Base-by-base conservation (phyloP, 176 grass and related monocot genomes). In the Tuctoria greenei region DNA sequence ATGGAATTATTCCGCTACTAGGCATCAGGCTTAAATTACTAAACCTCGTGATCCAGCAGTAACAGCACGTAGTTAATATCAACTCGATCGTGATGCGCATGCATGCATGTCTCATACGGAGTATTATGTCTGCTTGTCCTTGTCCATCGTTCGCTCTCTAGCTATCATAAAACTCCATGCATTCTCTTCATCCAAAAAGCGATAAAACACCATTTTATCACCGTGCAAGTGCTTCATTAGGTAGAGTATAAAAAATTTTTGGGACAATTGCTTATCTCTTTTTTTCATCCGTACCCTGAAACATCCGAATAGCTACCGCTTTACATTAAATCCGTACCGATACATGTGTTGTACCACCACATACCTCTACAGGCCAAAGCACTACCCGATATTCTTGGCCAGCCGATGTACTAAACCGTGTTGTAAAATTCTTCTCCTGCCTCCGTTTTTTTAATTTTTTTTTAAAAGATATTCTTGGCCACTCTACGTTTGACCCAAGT, bases 391-490 rank as follows among this genome's bases (percentile, higher is more conserved):
- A 62, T 80, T 80, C 83, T 20, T 41, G 12, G 21, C 59, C 11
- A 31, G n/a, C n/a, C n/a, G n/a, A n/a, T n/a, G n/a, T n/a, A n/a
- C n/a, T n/a, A n/a, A n/a, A n/a, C n/a, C n/a, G n/a, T n/a, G n/a
- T n/a, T n/a, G n/a, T n/a, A n/a, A n/a, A n/a, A n/a, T n/a, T n/a
- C n/a, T n/a, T n/a, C n/a, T n/a, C n/a, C n/a, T n/a, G n/a, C n/a
- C n/a, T n/a, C n/a, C n/a, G n/a, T n/a, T n/a, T n/a, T n/a, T n/a
- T n/a, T n/a, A n/a, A n/a, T n/a, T n/a, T n/a, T n/a, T n/a, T n/a
- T n/a, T n/a, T n/a, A n/a, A n/a, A n/a, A n/a, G 77, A 69, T 52
- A 62, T 80, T 80, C 83, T 20, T 41, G 12, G 21, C 59, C 11
- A 12, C 18, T 44, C 52, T 37, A 69, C 54, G 55, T 49, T 47